Evolutionary conservation across 129 eudicot species (phyloP).

Genomic region (Chrysanthemum lavandulifolium): DNA sequence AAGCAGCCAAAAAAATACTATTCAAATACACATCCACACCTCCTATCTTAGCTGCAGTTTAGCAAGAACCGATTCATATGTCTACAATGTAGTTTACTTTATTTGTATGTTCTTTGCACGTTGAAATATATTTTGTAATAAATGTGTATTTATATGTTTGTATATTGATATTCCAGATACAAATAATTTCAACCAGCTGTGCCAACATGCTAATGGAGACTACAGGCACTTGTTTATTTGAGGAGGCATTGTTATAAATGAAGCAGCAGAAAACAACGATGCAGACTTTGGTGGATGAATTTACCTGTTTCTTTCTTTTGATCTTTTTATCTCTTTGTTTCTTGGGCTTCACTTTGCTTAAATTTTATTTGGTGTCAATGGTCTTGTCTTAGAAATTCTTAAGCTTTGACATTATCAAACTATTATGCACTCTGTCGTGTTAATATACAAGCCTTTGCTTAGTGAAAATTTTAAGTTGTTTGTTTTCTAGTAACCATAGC

Average conservation of each 20-base stretch:
- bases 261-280: neutral
- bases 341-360: neutral
- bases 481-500: neutral
- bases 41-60: neutral
- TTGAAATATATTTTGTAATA: neutral
- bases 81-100: neutral
- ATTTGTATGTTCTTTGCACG: neutral
- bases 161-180: slow-evolving; percentile 45
- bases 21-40: no score
- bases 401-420: neutral
- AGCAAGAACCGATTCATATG: neutral
- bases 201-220: slow-evolving; percentile 83
- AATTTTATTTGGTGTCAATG: neutral
- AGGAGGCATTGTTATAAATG: slow-evolving; percentile 10
- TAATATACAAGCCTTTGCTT: neutral
- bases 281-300: neutral
- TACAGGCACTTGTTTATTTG: slow-evolving; percentile 77
- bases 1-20: no score
- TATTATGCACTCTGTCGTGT: slow-evolving; percentile 6
- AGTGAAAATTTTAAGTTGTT: neutral
- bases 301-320: neutral
- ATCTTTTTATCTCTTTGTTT: slow-evolving; percentile 2
- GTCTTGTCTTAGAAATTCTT: neutral
- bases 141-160: slow-evolving; percentile 4
- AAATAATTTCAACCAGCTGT: slow-evolving; percentile 61